Base-by-base conservation (phyloP, 257 asterid genomes). In the Solanum paucissectum region DNA sequence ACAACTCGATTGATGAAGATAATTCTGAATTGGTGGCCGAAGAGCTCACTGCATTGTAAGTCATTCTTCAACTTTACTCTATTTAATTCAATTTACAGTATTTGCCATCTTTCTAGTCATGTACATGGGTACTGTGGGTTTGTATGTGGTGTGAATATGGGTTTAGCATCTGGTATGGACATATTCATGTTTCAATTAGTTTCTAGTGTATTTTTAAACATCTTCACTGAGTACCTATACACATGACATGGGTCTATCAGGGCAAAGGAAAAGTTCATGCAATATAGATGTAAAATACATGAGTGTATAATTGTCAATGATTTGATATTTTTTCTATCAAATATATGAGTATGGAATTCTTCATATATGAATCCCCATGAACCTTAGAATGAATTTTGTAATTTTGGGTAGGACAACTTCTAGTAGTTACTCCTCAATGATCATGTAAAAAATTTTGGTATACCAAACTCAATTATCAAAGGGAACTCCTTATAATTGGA, bases 11-110 rank as follows among this genome's bases (percentile, higher is more conserved):
- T 84, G 88, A 88, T 83, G 88, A 88, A 42, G 98, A 90, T 83
- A 87, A 90, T 83, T 88, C 95, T 76, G 99, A 97, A 46, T 90
- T 93, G 86, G 21, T 95, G 12, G 89, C 94, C 16, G 99, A 97
- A 89, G 99, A 97, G 90, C 83, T 97, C 90, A 95, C 98, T 29
- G 99, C 98, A 38, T 87, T 97, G 98, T 95, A 91, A 90, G 93
- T 68, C 32, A 5, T 81, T 74, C 32, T 21, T 29, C 34, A 25
- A 87, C 20, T 84, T 42, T 82, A 16, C 13, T 34, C 83, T 18
- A 36, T 37, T 74, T 76, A 12, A 74, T 36, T 74, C n/a, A 36
- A 20, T 74, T 74, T 33, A 1, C 40, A 72, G 76, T 33, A 72
- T 20, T 20, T 55, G 25, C 82, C 82, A 74, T 37, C 82, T 74